Base-by-base conservation (phyloP, 1,284 basidiomycete genomes). In the Apiotrichum montevideense region DNA sequence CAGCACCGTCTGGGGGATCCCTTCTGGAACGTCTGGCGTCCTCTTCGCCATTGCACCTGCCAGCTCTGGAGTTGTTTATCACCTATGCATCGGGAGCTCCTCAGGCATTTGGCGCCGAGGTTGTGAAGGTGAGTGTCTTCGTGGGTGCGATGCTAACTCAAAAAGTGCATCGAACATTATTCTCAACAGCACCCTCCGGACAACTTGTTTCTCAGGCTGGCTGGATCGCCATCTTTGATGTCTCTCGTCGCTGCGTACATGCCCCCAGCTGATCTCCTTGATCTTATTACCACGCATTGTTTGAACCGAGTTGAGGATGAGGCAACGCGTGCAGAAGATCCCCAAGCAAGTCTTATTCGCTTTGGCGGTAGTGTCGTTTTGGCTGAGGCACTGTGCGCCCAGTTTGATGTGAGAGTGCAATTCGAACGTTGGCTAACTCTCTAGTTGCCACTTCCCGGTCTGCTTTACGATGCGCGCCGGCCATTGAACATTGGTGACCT, bases 351-450 rank as follows among this genome's bases (percentile, higher is more conserved):
- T 34, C 60, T 75, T 46, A 72, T 67, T 7, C 66, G 69, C 4
- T 79, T 73, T 54, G 78, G 78, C 0, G 67, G 67, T n/a, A 67
- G 74, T 5, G 69, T 77, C 1, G 56, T 75, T 3, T 63, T 78
- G 8, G 59, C 72, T 3, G 68, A 77, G 44, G 58, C 69, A 8
- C 56, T 74, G 10, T 68, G 70, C 7, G 58, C 61, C 4, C 66
- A 69, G 11, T 76, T 70, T 55, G 50, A 69, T 21, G 71, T 74
- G 43, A 21, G 67, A 61, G 48, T 50, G 3, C 45, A 48, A 1
- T 60, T 60, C 46, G 51, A 13, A 34, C 3, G n/a, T 10, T 6
- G 2, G 29, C 49, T 54, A 39, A 54, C 49, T 54, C 32, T 14
- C 4, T 35, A 72, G 66, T 55, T 73, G 2, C 60, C 65, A 1